Evolutionary conservation across 1,284 basidiomycete genomes (phyloP).

Genomic region (Rhodotorula sp.): DNA sequence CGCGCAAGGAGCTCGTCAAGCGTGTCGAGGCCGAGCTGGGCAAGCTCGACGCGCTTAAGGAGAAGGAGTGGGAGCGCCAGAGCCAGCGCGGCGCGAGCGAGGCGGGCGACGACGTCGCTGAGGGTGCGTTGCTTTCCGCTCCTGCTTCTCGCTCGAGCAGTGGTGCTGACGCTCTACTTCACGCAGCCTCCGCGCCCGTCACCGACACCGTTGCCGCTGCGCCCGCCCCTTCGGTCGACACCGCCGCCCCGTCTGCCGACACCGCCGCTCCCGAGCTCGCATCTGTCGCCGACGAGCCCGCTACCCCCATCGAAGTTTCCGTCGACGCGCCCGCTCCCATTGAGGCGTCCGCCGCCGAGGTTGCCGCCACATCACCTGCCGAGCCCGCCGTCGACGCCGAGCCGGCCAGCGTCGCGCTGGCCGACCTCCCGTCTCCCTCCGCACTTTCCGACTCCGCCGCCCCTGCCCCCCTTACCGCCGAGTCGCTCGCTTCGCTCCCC

Average conservation of each 20-base stretch:
- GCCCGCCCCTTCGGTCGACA: background rate
- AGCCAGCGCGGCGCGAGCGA: background rate
- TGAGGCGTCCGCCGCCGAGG: background rate
- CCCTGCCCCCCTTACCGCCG: background rate
- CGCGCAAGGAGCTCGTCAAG: conserved; percentile 62
- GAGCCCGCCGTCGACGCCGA: background rate
- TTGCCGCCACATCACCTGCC: too few species aligned
- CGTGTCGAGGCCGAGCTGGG: conserved; percentile 65
- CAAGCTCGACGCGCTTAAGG: conserved; percentile 56
- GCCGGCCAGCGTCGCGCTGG: too few species aligned
- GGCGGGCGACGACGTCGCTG: background rate
- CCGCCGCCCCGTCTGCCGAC: background rate
- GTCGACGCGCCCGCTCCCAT: background rate
- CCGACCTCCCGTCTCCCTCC: background rate
- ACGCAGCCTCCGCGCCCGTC: background rate
- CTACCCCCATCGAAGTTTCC: background rate
- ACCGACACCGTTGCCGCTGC: background rate
- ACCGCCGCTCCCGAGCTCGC: too few species aligned
- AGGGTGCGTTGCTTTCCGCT: background rate
- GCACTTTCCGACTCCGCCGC: background rate
- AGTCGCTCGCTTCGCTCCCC: background rate
- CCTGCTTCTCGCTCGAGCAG: background rate
- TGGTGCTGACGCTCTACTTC: background rate
- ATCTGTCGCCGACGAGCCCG: background rate
- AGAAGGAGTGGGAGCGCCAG: conserved; percentile 49